Evolutionary conservation across 2,329 filamentous ascomycete species (phyloP), one percentile per base, ranked within the genome.

Genomic region (Stachybotrys elegans): DNA sequence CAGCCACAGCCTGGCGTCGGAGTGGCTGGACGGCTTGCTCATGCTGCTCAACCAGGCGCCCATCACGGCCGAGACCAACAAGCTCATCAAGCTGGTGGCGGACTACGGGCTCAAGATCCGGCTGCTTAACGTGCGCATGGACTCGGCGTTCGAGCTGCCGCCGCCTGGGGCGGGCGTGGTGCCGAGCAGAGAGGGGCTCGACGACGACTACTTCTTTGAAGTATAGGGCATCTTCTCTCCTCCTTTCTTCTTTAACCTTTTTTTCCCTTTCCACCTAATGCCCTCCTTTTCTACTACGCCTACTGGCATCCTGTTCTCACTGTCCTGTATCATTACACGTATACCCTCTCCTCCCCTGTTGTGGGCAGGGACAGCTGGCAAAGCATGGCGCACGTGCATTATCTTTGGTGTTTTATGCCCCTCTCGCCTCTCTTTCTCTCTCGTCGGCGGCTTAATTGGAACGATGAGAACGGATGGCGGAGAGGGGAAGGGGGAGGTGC

Each of bases 11-110:
- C 71, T 93, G 39, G 93, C 93, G 9, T 94, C 90, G 1, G 93
- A 98, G 67, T 98, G 93, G 93, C 76, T 98, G 5, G 93, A 98
- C 62, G 93, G 93, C 1, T 70, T 98, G 51, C 75, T 97, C 45
- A 95, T 98, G 90, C 74, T 98, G 43, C 76, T 98, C 20, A 90
- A 94, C 59, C 93, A 98, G 66, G 82, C 91, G 47, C 93, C 93
- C 17, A 96, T 98, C 60, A 98, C 93, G n/a, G 81, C 90, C 3
- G 92, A 97, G 68, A 97, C 93, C 27, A 92, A 86, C 61, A 94
- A 93, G 65, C 71, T 97, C 49, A 84, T 96, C 43, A 82, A 84
- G 44, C 71, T 96, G 56, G 87, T 97, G 47, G 83, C 83, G 58
- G 87, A 94, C 54, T 97, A 95, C 61, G 91, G 93, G 5, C 71